phyloP scores from a whole-genome alignment of 306 rosid species.

The Corylus avellana region DNA sequence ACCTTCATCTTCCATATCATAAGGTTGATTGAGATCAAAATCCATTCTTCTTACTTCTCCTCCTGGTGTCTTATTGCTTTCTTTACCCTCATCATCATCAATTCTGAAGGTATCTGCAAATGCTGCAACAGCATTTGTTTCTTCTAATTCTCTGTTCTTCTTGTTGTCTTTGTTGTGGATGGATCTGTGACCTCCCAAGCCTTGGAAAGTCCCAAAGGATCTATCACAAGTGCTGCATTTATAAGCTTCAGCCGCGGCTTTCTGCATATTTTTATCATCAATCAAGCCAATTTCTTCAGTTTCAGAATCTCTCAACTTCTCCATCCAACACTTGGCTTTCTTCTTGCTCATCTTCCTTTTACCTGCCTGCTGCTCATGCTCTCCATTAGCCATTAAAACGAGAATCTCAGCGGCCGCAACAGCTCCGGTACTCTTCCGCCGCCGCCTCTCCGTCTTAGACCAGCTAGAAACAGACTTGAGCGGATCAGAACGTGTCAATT shows the following conservation, averaged over 20 bases:
- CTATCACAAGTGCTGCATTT: constrained; percentile 27
- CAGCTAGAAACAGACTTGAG: background rate
- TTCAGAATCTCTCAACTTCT: background rate
- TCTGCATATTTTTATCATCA: no score
- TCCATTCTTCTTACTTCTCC: background rate
- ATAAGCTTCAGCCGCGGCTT: background rate
- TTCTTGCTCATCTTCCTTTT: background rate
- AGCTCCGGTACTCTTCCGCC: background rate
- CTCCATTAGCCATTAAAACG: background rate
- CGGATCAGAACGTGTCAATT: background rate
- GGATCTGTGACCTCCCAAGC: constrained; percentile 46
- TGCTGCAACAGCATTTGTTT: background rate
- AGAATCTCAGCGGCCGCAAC: constrained; percentile 17
- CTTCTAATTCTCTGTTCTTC: background rate
- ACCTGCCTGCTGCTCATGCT: no score
- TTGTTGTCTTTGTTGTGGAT: constrained; percentile 29
- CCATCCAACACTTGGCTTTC: background rate
- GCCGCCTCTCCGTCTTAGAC: constrained; percentile 23
- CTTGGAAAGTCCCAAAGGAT: constrained; percentile 31
- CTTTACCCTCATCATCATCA: background rate
- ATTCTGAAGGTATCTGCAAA: background rate
- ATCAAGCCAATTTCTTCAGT: background rate
- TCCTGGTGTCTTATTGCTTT: background rate
- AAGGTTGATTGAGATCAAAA: constrained; percentile 5
- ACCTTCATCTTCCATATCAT: background rate